phyloP scores from a whole-genome alignment of 352 stramenopile genomes.

The Globisporangium yorkense region DNA sequence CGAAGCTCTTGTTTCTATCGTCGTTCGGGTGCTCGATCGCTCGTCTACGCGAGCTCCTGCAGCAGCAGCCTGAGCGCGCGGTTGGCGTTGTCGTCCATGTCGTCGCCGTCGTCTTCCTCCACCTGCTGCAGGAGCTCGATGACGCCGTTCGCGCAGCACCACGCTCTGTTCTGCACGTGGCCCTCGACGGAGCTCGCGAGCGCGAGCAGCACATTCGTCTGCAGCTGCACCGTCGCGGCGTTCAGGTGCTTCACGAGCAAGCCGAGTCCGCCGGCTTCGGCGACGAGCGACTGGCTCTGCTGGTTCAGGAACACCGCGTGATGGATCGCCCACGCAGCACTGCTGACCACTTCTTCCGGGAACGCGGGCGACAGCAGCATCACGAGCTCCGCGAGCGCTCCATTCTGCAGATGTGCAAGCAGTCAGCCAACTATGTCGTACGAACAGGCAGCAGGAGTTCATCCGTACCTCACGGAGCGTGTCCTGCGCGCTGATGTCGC shows the following conservation, averaged over 20 bases:
- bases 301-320: constrained; percentile 59
- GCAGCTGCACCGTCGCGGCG: constrained; percentile 36
- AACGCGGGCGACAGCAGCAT: constrained; percentile 58
- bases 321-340: constrained; percentile 72
- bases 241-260: constrained; percentile 51
- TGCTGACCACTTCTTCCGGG: constrained; percentile 58
- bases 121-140: constrained; percentile 33
- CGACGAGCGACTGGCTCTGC: constrained; percentile 52
- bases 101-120: constrained; percentile 37
- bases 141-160: constrained; percentile 36
- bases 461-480: constrained; percentile 32
- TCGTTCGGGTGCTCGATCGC: not conserved
- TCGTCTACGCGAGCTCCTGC: constrained; percentile 25
- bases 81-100: constrained; percentile 48
- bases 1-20: not conserved
- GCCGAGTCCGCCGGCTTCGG: constrained; percentile 48
- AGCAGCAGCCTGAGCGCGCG: constrained; percentile 40
- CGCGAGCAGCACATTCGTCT: constrained; percentile 66
- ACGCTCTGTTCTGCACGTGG: constrained; percentile 43
- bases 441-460: not conserved
- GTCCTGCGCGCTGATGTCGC: constrained; percentile 54
- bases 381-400: constrained; percentile 48
- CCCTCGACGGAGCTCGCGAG: constrained; percentile 48
- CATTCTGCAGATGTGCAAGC: constrained; percentile 16
- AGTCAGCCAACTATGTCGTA: not conserved